phyloP scores from a whole-genome alignment of 768 basidiomycete genomes.

The Gloeostereum incarnatum region DNA sequence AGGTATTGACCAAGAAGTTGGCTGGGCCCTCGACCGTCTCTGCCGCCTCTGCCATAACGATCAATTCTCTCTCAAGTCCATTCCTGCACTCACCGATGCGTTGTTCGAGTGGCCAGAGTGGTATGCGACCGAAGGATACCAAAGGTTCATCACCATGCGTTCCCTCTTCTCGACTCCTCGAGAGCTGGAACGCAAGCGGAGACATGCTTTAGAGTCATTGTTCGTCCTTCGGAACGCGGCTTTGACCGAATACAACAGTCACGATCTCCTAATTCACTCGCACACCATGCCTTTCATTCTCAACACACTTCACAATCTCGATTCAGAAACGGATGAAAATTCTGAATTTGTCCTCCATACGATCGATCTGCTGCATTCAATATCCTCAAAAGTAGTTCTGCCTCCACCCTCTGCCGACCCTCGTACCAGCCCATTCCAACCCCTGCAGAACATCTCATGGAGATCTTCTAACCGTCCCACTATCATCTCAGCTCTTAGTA shows the following conservation, averaged over 20 bases:
- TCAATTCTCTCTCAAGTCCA: slow-evolving; percentile 57
- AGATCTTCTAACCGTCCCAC: slow-evolving; percentile 64
- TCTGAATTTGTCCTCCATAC: slow-evolving; percentile 64
- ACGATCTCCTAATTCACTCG: slow-evolving; percentile 46
- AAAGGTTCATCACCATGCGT: slow-evolving; percentile 27
- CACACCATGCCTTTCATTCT: slow-evolving; percentile 61
- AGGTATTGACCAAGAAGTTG: slow-evolving; percentile 71
- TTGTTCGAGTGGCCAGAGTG: slow-evolving; percentile 86
- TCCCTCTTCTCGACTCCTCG: slow-evolving; percentile 49
- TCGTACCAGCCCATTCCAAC: slow-evolving; percentile 41
- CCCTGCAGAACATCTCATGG: slow-evolving; percentile 45
- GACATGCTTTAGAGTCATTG: slow-evolving; percentile 79
- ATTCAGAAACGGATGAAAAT: slow-evolving; percentile 54
- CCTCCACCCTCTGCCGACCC: slow-evolving; percentile 20
- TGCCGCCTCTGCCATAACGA: slow-evolving; percentile 76
- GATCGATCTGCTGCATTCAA: slow-evolving; percentile 61
- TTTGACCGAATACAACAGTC: slow-evolving; percentile 57
- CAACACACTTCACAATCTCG: slow-evolving; percentile 53
- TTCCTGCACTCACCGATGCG: slow-evolving; percentile 75
- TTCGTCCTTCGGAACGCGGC: slow-evolving; percentile 83
- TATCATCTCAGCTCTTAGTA: slow-evolving; percentile 55
- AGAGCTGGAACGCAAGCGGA: slow-evolving; percentile 42
- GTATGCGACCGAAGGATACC: slow-evolving; percentile 61
- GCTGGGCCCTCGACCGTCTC: slow-evolving; percentile 85
- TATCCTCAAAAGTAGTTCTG: slow-evolving; percentile 36